Evolutionary conservation across 1,284 basidiomycete species (phyloP), one percentile per base, ranked within the genome.

Genomic region (Coriolopsis trogii): DNA sequence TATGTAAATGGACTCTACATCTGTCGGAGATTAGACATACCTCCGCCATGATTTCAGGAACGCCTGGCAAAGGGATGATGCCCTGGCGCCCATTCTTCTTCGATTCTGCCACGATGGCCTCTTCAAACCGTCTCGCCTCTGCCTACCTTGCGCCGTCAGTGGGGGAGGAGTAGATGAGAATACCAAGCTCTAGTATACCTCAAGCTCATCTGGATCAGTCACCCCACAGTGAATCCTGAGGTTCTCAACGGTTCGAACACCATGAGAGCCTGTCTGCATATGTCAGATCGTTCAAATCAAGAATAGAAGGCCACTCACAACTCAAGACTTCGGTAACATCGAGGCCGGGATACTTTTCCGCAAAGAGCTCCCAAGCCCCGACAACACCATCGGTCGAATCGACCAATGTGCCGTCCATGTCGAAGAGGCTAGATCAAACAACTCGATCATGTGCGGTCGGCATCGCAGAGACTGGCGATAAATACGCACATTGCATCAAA

Each of bases 201-300:
- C 78, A 12, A 92, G 79, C 58, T 84, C 77, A 18, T 78, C 78
- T 9, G 83, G 78, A 69, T 91, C 87, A 18, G 78, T 75, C 49
- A 93, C 75, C 1, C 82, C 80, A 62, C 90, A 92, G 70, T 85
- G 81, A 41, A 74, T 82, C 57, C 73, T 78, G 52, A 94, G 77
- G 70, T 90, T 93, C 61, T 94, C 91, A 7, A 84, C 77, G 0
- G 90, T 92, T 46, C 91, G 82, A 31, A 92, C 80, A 36, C 91
- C 91, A 68, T 93, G 91, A 15, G 89, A 78, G 41, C 81, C 91
- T 93, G 45, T 20, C 15, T 49, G 13, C 33, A 8, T 29, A 6
- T 41, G 10, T 20, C 15, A 45, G 34, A 26, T 23, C 53, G 49
- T 30, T 49, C 39, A 31, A 47, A 21, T 51, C 45, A 40, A 49